Conservation (phyloP, 1,284 basidiomycete species). For the Cerrena zonata region DNA sequence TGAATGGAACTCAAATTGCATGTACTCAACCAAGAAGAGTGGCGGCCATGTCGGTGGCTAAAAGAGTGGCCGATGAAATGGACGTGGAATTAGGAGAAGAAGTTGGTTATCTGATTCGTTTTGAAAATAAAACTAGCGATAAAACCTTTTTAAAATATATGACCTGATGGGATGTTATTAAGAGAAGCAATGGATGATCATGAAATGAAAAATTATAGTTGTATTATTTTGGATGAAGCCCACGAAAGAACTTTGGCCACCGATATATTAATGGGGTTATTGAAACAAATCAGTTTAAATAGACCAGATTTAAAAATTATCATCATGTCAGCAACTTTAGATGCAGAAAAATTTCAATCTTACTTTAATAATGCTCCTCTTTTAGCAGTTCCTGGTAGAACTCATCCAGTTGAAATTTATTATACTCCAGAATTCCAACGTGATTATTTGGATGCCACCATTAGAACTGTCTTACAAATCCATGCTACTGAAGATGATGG, state of each 20-base stretch:
- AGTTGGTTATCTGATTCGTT: constrained; percentile 97
- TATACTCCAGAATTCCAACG: constrained; percentile 94
- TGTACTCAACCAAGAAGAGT: constrained; percentile 97
- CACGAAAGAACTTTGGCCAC: constrained; percentile 98
- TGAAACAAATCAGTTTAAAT: constrained; percentile 71
- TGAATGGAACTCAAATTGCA: constrained; percentile 84
- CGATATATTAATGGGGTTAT: constrained; percentile 95
- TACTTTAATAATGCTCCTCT: constrained; percentile 85
- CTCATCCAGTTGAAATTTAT: constrained; percentile 93
- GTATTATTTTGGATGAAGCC: constrained; percentile 97
- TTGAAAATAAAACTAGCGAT: constrained; percentile 95
- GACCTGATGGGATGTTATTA: constrained; percentile 97
- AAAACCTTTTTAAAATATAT: constrained; percentile 96
- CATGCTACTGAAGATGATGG: constrained; percentile 93
- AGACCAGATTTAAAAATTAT: constrained; percentile 93
- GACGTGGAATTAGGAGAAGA: constrained; percentile 70
- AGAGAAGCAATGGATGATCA: constrained; percentile 98
- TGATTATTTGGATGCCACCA: constrained; percentile 96
- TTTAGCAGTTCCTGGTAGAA: constrained; percentile 93
- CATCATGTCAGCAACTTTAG: constrained; percentile 97
- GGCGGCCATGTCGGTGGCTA: constrained; percentile 96
- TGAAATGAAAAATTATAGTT: constrained; percentile 83
- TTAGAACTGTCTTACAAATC: constrained; percentile 95
- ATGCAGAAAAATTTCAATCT: constrained; percentile 93
- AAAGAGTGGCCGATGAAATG: constrained; percentile 98